Evolutionary conservation across 164 flowering plant genomes (phyloP).

Genomic region (Berberis thunbergii): DNA sequence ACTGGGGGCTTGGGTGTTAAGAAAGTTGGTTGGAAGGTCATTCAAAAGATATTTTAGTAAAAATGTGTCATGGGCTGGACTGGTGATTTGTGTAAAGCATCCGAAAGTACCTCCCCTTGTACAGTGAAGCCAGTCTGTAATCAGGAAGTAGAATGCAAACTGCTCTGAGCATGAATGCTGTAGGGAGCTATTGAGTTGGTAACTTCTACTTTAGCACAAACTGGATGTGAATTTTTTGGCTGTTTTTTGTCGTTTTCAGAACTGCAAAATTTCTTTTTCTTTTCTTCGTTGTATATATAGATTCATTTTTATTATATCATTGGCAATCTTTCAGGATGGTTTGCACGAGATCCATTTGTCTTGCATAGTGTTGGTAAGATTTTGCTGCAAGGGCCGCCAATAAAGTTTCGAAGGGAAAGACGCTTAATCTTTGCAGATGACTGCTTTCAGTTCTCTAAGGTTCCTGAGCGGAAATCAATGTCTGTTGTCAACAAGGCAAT

Average conservation of each 20-base stretch:
- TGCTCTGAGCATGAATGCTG: no score
- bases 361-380: conserved; percentile 71
- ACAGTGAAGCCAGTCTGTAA: no score
- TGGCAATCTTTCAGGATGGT: conserved; percentile 50
- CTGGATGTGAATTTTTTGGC: no score
- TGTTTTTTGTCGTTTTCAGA: background rate
- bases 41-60: no score
- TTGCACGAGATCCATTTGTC: conserved; percentile 81
- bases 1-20: no score
- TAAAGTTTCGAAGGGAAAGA: conserved; percentile 51
- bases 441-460: conserved; percentile 73
- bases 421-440: conserved; percentile 80
- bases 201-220: no score
- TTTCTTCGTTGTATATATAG: background rate
- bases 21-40: no score
- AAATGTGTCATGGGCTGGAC: no score
- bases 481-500: conserved; percentile 47
- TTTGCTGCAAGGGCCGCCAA: conserved; percentile 43
- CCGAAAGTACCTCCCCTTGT: no score
- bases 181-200: no score
- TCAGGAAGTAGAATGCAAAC: no score
- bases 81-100: no score
- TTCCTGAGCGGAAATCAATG: conserved; percentile 58
- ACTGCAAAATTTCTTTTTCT: background rate
- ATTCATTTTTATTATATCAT: background rate